Evolutionary conservation across 2,329 filamentous ascomycete genomes (phyloP).

Genomic region (Akanthomyces uredinophilus): DNA sequence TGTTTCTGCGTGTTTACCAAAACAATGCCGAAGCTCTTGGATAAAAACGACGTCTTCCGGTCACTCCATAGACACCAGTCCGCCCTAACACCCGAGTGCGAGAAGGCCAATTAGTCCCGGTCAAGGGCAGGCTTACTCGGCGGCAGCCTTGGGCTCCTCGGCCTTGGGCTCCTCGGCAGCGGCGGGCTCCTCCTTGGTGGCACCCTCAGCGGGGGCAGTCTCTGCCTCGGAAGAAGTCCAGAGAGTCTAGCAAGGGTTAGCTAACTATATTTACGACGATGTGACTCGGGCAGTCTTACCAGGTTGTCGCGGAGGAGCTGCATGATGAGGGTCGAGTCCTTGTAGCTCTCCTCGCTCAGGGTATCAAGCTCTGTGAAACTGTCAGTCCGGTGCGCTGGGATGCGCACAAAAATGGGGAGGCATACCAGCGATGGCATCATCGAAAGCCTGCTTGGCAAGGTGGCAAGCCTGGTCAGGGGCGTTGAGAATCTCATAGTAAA

Average conservation of each 20-base stretch:
- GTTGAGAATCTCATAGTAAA: slow-evolving; percentile 99
- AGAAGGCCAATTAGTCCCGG: slow-evolving; percentile 24
- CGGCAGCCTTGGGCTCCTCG: slow-evolving; percentile 64
- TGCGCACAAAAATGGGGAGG: background rate
- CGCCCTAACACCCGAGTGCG: slow-evolving; percentile 38
- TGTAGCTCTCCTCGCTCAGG: slow-evolving; percentile 97
- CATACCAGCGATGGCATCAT: slow-evolving; percentile 84
- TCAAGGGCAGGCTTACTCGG: slow-evolving; percentile 46
- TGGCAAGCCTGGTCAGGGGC: slow-evolving; percentile 97
- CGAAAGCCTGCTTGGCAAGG: slow-evolving; percentile 97
- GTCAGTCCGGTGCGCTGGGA: slow-evolving; percentile 21
- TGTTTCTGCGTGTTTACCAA: slow-evolving; percentile 40
- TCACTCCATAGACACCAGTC: slow-evolving; percentile 61
- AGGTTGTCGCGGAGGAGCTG: slow-evolving; percentile 96
- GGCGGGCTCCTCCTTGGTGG: slow-evolving; percentile 42
- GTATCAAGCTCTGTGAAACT: slow-evolving; percentile 75
- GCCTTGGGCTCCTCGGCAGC: slow-evolving; percentile 44
- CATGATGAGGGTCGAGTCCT: slow-evolving; percentile 98
- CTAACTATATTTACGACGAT: background rate
- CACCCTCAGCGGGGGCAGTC: slow-evolving; percentile 53
- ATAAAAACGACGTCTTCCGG: slow-evolving; percentile 53
- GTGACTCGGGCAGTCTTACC: slow-evolving; percentile 44
- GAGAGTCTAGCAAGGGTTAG: slow-evolving; percentile 64
- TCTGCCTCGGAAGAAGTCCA: slow-evolving; percentile 99
- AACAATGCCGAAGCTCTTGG: slow-evolving; percentile 44